Base-by-base conservation (phyloP, 495 filamentous ascomycete genomes). In the Xylaria telfairii region DNA sequence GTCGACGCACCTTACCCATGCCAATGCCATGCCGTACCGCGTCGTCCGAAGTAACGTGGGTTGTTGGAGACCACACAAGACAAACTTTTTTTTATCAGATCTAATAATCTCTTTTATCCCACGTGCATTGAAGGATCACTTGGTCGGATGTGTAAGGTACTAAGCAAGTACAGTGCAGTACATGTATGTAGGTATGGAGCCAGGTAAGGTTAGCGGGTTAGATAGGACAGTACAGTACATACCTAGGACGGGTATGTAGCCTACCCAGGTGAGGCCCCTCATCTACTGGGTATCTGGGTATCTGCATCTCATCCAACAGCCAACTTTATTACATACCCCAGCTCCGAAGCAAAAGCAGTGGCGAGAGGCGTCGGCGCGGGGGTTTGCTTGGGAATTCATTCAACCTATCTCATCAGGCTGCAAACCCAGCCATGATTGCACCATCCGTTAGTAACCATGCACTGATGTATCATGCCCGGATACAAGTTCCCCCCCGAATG, bases 121-220 rank as follows among this genome's bases (percentile, higher is more conserved):
- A 62, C 59, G 59, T 62, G 60, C 39, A 32, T 47, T 47, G 54
- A 28, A 63, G 60, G 24, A 47, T 30, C 19, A 34, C n/a, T 61
- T 41, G 12, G 24, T 8, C 8, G 34, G 34, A 37, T 37, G 34
- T 8, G 34, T 37, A 37, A 4, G 34, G 34, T 3, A 8, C 34
- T 37, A 37, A 3, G 8, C 8, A 37, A 8, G n/a, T n/a, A n/a
- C n/a, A n/a, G n/a, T n/a, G n/a, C n/a, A n/a, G n/a, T n/a, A n/a
- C n/a, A n/a, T n/a, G n/a, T n/a, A n/a, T n/a, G n/a, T n/a, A n/a
- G n/a, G 26, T 28, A 53, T 13, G 49, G 49, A 46, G 49, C 49
- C 8, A 54, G 51, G n/a, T 28, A n/a, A 9, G 51, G 51, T 28
- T 49, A 49, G 47, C n/a, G 47, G 47, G n/a, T 49, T 41, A 41